phyloP scores from a whole-genome alignment of 2,329 filamentous ascomycete species.

The Lachnellula occidentalis region DNA sequence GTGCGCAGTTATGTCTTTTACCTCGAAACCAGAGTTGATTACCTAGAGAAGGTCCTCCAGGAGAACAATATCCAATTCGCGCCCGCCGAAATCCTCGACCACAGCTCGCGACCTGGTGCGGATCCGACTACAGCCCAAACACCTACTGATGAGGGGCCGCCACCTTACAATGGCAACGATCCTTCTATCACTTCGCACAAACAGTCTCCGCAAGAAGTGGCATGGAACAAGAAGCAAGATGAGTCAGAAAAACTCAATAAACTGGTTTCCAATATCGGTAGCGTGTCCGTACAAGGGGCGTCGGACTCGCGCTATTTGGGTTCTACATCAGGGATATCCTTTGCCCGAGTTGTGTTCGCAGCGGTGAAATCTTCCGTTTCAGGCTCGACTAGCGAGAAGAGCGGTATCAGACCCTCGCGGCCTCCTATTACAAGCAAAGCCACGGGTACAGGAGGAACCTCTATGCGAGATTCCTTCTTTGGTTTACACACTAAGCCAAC shows the following conservation, averaged over 20 bases:
- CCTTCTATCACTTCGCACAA: constrained; percentile 14
- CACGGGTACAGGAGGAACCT: constrained; percentile 53
- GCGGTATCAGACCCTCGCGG: constrained; percentile 54
- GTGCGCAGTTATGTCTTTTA: constrained; percentile 79
- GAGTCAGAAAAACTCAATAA: constrained; percentile 59
- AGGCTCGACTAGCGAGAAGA: constrained; percentile 62
- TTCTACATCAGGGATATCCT: constrained; percentile 85
- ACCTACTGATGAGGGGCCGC: constrained; percentile 27
- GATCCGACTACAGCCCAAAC: constrained; percentile 27
- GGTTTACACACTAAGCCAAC: constrained; percentile 88
- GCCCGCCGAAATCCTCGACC: constrained; percentile 63
- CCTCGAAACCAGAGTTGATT: constrained; percentile 77
- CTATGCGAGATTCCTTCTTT: constrained; percentile 94
- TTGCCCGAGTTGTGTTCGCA: constrained; percentile 88
- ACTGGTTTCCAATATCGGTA: constrained; percentile 63
- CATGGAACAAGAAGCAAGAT: constrained; percentile 41
- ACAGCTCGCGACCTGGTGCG: constrained; percentile 41
- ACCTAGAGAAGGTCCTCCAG: constrained; percentile 71
- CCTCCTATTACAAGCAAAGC: constrained; percentile 37
- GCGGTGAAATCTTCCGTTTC: constrained; percentile 73
- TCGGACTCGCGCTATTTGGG: constrained; percentile 78
- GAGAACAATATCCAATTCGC: constrained; percentile 67
- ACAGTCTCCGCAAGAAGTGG: constrained; percentile 22
- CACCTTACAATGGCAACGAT: constrained; percentile 18
- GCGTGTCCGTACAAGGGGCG: constrained; percentile 71